phyloP scores from a whole-genome alignment of 208 protist genomes.

The Trypanosoma cruzi region DNA sequence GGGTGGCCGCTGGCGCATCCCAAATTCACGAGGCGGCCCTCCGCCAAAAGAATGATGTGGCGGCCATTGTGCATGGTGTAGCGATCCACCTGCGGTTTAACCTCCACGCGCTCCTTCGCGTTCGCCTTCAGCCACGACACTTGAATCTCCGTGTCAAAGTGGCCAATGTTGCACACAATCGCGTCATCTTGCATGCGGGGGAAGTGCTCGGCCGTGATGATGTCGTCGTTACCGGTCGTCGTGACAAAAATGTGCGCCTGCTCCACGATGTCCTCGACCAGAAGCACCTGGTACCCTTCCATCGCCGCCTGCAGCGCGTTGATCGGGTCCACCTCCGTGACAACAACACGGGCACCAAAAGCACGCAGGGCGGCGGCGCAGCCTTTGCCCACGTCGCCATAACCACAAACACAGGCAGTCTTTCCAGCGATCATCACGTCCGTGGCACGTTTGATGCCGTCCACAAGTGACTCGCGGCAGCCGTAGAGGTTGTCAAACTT shows the following conservation, averaged over 20 bases:
- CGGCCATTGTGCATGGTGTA: slow-evolving; percentile 95
- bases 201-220: slow-evolving; percentile 98
- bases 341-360: slow-evolving; percentile 96
- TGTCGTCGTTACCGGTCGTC: slow-evolving; percentile 98
- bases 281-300: slow-evolving; percentile 97
- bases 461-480: slow-evolving; percentile 98
- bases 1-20: slow-evolving; percentile 99
- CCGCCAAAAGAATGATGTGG: slow-evolving; percentile 96
- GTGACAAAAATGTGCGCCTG: slow-evolving; percentile 98
- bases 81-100: slow-evolving; percentile 99
- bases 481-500: slow-evolving; percentile 99
- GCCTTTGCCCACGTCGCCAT: slow-evolving; percentile 99
- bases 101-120: slow-evolving; percentile 94
- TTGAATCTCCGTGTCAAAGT: slow-evolving; percentile 99
- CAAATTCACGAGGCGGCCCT: slow-evolving; percentile 98
- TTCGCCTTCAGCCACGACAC: slow-evolving; percentile 94
- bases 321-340: slow-evolving; percentile 99
- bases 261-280: slow-evolving; percentile 94
- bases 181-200: slow-evolving; percentile 98
- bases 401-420: slow-evolving; percentile 97
- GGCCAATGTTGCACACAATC: slow-evolving; percentile 99
- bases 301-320: slow-evolving; percentile 99
- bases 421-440: slow-evolving; percentile 99
- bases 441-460: slow-evolving; percentile 99
- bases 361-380: slow-evolving; percentile 96